A percentile compares a stretch with the other conserved stretches of the same genome.
These are phyloP conservation scores for Hordeum vulgare DNA, from an alignment of 176 grass and related monocot species.

Conservation along the genomic window MorexV3_pseudomolecules_assembly NC_058519.1:391118341-391118840, in stretches of 20 bases:
- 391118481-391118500: slow-evolving; percentile 38
- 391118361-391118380: neutral
- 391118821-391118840: slow-evolving; percentile 63
- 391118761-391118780: neutral
- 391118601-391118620: slow-evolving; percentile 36
- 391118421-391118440: slow-evolving; percentile 19
- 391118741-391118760: neutral
- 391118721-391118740: neutral
- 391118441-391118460: slow-evolving; percentile 63
- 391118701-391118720: slow-evolving; percentile 48
- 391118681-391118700: slow-evolving; percentile 45
- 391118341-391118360: neutral
- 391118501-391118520: neutral
- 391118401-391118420: neutral
- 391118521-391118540: neutral
- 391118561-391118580: neutral
- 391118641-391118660: slow-evolving; percentile 47
- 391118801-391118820: slow-evolving; percentile 59
- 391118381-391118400: neutral
- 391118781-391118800: slow-evolving; percentile 53
- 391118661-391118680: slow-evolving; percentile 46
- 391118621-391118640: slow-evolving; percentile 57
- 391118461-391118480: slow-evolving; percentile 67
- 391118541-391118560: neutral
- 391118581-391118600: slow-evolving; percentile 67